These are phyloP conservation scores for Pestalotiopsis sp. DNA, from an alignment of 2,329 filamentous ascomycete species.

Conservation along the genomic window DNA sequence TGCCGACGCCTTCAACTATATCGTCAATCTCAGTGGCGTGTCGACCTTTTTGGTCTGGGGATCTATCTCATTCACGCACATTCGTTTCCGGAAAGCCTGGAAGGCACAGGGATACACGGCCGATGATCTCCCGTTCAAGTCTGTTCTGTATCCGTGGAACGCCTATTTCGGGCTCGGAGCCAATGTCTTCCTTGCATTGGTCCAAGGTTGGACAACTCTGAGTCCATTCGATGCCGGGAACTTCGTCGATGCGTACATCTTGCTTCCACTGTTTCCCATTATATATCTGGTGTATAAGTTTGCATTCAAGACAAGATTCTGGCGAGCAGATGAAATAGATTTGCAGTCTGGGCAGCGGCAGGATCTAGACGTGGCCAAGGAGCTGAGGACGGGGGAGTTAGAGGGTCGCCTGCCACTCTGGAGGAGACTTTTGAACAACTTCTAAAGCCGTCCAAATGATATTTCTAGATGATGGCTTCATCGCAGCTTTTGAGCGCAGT, in stretches of 20 bases:
- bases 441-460: slow-evolving; percentile 31
- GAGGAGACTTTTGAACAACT: slow-evolving; percentile 43
- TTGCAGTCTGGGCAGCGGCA: slow-evolving; percentile 56
- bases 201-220: slow-evolving; percentile 65
- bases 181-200: slow-evolving; percentile 61
- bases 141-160: slow-evolving; percentile 57
- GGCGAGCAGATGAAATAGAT: slow-evolving; percentile 56
- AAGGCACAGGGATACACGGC: slow-evolving; percentile 55
- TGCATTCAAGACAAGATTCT: slow-evolving; percentile 53
- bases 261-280: slow-evolving; percentile 60
- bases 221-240: slow-evolving; percentile 58
- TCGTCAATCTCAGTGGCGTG: slow-evolving; percentile 71
- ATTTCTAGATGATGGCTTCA: no score
- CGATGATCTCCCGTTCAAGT: slow-evolving; percentile 57
- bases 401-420: slow-evolving; percentile 38
- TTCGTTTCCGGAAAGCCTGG: slow-evolving; percentile 71
- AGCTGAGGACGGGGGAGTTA: slow-evolving; percentile 30
- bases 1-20: slow-evolving; percentile 66
- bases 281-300: slow-evolving; percentile 61
- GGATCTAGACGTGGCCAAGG: slow-evolving; percentile 52
- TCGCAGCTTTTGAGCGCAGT: no score
- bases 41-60: slow-evolving; percentile 75
- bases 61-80: slow-evolving; percentile 70
- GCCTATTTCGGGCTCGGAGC: slow-evolving; percentile 61
- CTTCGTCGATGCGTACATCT: slow-evolving; percentile 67